Base-by-base conservation (phyloP, 257 asterid genomes). In the Solanum okadae region DNA sequence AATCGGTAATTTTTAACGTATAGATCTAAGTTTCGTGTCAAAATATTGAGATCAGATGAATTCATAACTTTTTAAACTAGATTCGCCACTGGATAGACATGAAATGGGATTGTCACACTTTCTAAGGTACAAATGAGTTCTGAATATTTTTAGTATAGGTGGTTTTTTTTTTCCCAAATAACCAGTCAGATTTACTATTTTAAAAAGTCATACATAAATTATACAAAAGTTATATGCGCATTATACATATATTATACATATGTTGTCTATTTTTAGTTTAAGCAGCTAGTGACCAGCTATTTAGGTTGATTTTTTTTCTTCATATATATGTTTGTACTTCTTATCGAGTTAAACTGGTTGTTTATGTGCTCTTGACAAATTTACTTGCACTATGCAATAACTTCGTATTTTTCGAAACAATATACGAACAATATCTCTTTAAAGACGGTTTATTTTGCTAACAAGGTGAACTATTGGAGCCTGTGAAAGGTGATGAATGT, bases 401-500 rank as follows among this genome's bases (percentile, higher is more conserved):
- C 5, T 70, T 70, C 14, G 11, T 70, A 70, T 29, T 14, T 29
- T 0, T 70, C 38, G 0, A 70, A 70, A 70, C 0, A 31, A 6
- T 71, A 8, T 33, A 71, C 18, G 46, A 73, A 0, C 0, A 34
- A 71, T 71, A 71, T 71, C 42, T 71, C 6, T 71, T 33, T 8
- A 71, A 71, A 71, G 40, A 71, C n/a, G 0, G 0, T 52, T 52
- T 52, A 46, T 29, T 82, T 29, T 82, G 4, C 4, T 5, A 82
- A 82, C 70, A 82, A 79, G 94, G 95, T 61, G 98, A 94, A 46
- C 94, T 96, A 35, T 92, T 87, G 84, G 88, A 90, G 89, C 37
- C 96, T 61, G 92, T 96, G 67, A 94, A 93, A 91, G 94, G 90
- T 67, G 98, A 96, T 27, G 98, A 96, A 59, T 92, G 98, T 92